Evolutionary conservation across 1,284 basidiomycete genomes (phyloP).

Genomic region (Apiotrichum sp.): DNA sequence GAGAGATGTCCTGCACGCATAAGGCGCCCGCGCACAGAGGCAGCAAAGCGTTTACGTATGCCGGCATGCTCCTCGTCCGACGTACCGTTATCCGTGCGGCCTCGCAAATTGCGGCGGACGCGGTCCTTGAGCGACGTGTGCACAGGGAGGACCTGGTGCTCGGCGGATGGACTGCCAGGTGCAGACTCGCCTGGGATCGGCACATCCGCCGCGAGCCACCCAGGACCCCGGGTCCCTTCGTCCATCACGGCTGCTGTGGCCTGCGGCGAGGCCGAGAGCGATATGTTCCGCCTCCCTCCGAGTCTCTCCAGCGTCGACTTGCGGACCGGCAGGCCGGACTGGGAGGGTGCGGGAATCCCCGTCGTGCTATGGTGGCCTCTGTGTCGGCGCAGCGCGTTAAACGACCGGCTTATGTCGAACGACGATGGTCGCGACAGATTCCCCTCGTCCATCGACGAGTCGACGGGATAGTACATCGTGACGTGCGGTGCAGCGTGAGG

Average conservation of each 20-base stretch:
- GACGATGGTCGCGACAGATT: conserved; percentile 6
- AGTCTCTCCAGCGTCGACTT: conserved; percentile 4
- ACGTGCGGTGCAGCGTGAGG: too few relatives aligned
- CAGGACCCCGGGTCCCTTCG: not conserved
- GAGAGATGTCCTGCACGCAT: too few relatives aligned
- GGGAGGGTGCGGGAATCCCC: not conserved
- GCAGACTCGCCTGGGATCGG: not conserved
- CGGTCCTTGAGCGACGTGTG: not conserved
- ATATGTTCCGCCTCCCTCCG: conserved; percentile 1
- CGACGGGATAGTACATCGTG: too few relatives aligned
- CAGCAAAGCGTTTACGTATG: conserved; percentile 4
- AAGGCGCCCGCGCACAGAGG: too few relatives aligned
- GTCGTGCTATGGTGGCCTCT: conserved; percentile 2
- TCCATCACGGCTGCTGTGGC: not conserved
- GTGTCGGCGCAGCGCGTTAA: not conserved
- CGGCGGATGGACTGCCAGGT: not conserved
- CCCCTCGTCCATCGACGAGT: not conserved
- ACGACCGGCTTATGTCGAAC: conserved; percentile 1
- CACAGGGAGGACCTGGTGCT: too few relatives aligned
- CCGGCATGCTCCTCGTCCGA: conserved; percentile 12
- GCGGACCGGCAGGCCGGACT: not conserved
- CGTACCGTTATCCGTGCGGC: not conserved
- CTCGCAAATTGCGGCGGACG: not conserved
- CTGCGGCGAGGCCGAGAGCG: not conserved
- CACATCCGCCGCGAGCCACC: not conserved